Conservation (phyloP, 306 rosid species). For the Corylus americana region DNA sequence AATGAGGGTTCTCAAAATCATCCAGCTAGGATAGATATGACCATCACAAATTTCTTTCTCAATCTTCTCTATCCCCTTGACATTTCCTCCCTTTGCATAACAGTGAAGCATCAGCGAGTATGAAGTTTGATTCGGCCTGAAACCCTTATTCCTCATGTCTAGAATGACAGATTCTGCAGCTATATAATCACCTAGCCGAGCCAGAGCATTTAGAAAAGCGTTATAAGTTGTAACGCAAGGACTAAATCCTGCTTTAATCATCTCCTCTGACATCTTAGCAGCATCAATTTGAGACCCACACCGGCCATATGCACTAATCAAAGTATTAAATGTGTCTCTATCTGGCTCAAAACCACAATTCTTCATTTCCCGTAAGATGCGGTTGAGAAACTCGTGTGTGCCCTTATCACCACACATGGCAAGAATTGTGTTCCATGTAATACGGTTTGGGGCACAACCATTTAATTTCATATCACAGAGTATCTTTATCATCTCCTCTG, state of each 20-base stretch:
- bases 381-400: constrained; percentile 63
- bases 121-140: constrained; percentile 83
- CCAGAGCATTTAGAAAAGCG: constrained; percentile 86
- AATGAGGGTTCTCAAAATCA: constrained; percentile 73
- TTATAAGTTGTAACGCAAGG: constrained; percentile 84
- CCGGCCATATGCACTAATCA: constrained; percentile 89
- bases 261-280: constrained; percentile 72
- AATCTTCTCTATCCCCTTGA: constrained; percentile 66
- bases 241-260: constrained; percentile 78
- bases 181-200: constrained; percentile 77
- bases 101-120: constrained; percentile 84
- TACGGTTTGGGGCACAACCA: constrained; percentile 81
- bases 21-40: constrained; percentile 79
- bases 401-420: constrained; percentile 88
- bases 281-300: constrained; percentile 85
- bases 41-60: constrained; percentile 75
- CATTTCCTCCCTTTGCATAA: constrained; percentile 72
- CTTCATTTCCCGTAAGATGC: constrained; percentile 81
- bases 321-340: constrained; percentile 89
- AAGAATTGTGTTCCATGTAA: constrained; percentile 93
- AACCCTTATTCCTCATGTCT: constrained; percentile 80
- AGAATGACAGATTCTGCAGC: constrained; percentile 76
- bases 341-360: constrained; percentile 93
- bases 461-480: constrained; percentile 75
- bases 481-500: constrained; percentile 70